These are phyloP conservation scores for Naegleria gruberi DNA, from an alignment of 208 protist species.

Conservation along the genomic window DNA sequence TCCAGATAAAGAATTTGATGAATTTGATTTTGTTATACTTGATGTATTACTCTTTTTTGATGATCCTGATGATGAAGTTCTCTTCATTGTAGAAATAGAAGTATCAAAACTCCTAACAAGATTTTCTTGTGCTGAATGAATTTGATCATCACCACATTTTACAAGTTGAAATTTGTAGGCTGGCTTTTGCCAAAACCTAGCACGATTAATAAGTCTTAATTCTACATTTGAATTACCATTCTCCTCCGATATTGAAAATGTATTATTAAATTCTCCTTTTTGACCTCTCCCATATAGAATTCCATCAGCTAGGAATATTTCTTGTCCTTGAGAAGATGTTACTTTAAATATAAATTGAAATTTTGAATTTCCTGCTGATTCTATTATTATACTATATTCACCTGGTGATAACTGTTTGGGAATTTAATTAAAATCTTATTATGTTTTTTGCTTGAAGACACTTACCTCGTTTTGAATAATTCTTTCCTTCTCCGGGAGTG, in stretches of 20 bases:
- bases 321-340: neutral
- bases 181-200: constrained; percentile 10
- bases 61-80: neutral
- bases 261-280: neutral
- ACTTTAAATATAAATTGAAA: neutral
- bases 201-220: neutral
- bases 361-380: constrained; percentile 8
- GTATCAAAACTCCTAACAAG: neutral
- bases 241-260: neutral
- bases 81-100: neutral
- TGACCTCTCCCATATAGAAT: neutral
- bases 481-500: neutral
- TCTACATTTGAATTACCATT: neutral
- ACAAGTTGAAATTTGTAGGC: neutral
- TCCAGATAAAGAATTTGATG: neutral
- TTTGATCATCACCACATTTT: neutral
- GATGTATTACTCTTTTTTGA: neutral
- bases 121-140: neutral
- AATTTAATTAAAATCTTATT: neutral
- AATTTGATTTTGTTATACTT: neutral
- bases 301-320: neutral
- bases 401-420: neutral
- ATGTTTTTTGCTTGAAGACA: neutral
- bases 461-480: neutral
- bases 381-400: neutral